Evolutionary conservation across 306 rosid species (phyloP), one percentile per base, ranked within the genome.

Genomic region (Phaseolus lunatus): DNA sequence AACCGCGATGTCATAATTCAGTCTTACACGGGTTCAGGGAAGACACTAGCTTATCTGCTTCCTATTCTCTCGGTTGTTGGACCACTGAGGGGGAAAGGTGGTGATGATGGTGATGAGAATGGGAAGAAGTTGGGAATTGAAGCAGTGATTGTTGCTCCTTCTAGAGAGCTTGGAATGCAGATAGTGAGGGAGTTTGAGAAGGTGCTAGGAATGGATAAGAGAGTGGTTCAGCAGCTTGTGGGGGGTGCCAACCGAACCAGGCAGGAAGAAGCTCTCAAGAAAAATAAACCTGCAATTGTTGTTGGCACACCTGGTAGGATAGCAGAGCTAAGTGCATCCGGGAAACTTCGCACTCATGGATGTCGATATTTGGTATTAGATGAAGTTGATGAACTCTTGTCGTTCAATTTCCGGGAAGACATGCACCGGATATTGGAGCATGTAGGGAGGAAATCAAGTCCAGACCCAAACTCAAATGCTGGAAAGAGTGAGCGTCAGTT

Each of bases 81-180:
- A 18, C 98, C 95, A 0, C 76, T 94, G 43, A 89, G 75, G 83
- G 77, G 29, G 47, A 76, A 66, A 48, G 1, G 7, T 5, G 1
- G 7, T 5, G 69, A 58, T 78, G 73, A 52, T 47, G 86, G 84
- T 50, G 83, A 84, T 16, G 90, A 84, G 63, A 2, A 48, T 44
- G 91, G 80, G 76, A 89, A 78, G 86, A 92, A 87, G 63, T 80
- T 86, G 70, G 97, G 96, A 48, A 85, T 94, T 9, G 93, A 92
- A 79, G 98, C 93, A 9, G 89, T 92, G 23, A 71, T 95, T 78
- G 86, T 95, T 80, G 98, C 97, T 77, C 98, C 98, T 62, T 95
- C 98, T 24, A 90, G 98, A 83, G 98, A 95, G 86, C 85, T 95
- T 62, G 97, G 90, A n/a, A 95, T 92, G 98, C 98, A 95, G 80